Base-by-base conservation (phyloP, 768 basidiomycete genomes). In the Suillus sp. region DNA sequence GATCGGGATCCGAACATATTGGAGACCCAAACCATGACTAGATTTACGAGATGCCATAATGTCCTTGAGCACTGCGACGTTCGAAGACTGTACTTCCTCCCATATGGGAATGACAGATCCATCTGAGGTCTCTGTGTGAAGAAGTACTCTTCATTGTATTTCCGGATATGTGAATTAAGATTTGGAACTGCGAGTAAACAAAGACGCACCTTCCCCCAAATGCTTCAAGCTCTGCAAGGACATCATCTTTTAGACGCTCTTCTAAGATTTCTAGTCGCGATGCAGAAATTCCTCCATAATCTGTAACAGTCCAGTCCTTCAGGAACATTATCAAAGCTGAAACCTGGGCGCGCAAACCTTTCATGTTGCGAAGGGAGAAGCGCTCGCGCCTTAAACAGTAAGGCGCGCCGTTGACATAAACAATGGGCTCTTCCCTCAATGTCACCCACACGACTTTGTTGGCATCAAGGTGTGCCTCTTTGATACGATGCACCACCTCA, bases 221-320 rank as follows among this genome's bases (percentile, higher is more conserved):
- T 11, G 87, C 78, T 40, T 84, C 80, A 35, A 98, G 76, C 72
- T 99, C 97, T 2, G 89, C 79, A 40, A 93, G 77, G 11, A 99
- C 92, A 76, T 99, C 97, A 59, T 90, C 87, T 67, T 88, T 88
- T 8, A 99, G 83, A 32, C 96, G 83, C 62, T 96, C 93, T 74
- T 99, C 97, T 34, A 99, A 80, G 3, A 90, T 83, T 74, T 99
- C 97, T 54, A 99, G 77, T 14, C 97, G 86, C 32, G 89, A 87
- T 4, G 93, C 86, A 0, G 96, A 96, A 59, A 99, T 99, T 3
- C 97, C 97, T 51, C 94, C 92, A 77, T 95, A 98, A 75, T 97
- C 95, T 92, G 43, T 3, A 60, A n/a, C 20, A 27, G 50, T 47
- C 18, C 37, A 38, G 16, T 22, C 27, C 35, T 60, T 65, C 50